Evolutionary conservation across 148 eudicot species (phyloP).

Genomic region (Pharnaceum exiguum): DNA sequence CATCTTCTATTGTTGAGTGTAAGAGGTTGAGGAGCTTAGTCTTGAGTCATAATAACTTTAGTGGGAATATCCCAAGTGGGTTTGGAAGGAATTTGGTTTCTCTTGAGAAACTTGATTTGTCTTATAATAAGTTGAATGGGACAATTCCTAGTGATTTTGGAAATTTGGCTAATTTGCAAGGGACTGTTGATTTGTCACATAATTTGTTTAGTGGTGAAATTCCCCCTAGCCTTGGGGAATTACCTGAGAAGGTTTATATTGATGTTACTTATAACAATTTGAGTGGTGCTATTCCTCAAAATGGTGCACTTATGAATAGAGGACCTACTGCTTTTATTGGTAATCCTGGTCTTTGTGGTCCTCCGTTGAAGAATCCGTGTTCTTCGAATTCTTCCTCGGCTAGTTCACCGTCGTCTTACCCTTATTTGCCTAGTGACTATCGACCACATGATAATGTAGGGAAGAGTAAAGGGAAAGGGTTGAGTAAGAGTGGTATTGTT

Average conservation of each 20-base stretch:
- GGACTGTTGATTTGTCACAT: constrained; percentile 89
- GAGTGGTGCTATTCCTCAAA: constrained; percentile 88
- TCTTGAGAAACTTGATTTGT: constrained; percentile 68
- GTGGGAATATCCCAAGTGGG: constrained; percentile 65
- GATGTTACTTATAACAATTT: constrained; percentile 81
- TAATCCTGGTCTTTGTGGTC: constrained; percentile 86
- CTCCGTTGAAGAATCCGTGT: constrained; percentile 77
- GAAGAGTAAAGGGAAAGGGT: constrained; percentile 44
- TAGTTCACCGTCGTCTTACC: constrained; percentile 55
- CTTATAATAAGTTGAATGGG: constrained; percentile 62
- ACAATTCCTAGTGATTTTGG: constrained; percentile 81
- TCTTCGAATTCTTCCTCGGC: constrained; percentile 31
- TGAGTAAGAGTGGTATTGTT: constrained; percentile 50
- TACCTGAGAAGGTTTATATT: constrained; percentile 93
- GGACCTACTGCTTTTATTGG: constrained; percentile 96
- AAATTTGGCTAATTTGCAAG: constrained; percentile 71
- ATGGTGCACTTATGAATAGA: constrained; percentile 83
- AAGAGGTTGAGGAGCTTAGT: constrained; percentile 61
- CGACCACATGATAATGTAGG: constrained; percentile 36
- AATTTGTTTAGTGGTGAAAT: constrained; percentile 80
- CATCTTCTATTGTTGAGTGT: constrained; percentile 57
- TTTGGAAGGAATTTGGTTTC: constrained; percentile 59
- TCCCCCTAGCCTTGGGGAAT: constrained; percentile 84
- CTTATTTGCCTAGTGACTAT: constrained; percentile 58
- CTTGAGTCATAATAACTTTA: constrained; percentile 63